A percentile compares a stretch with the other conserved stretches of the same genome.
Evolutionary conservation across 2,329 filamentous ascomycete genomes (phyloP).

Genomic region (Epichloe glyceriae): DNA sequence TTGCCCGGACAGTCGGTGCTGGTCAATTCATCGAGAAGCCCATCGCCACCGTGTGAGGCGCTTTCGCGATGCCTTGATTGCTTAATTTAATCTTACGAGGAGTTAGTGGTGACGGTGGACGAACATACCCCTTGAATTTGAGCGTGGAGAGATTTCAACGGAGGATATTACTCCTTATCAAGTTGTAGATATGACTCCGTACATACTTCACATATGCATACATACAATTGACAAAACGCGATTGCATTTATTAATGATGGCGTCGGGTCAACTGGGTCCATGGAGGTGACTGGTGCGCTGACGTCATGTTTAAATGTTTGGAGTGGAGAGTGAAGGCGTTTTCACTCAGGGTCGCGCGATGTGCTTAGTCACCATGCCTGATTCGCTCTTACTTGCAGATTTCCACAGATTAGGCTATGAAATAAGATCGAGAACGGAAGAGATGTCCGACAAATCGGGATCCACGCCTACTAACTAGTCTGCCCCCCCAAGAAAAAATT

Average conservation of each 20-base stretch:
- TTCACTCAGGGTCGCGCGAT: too few species aligned
- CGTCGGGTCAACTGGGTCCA: too few species aligned
- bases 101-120: neutral
- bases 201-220: neutral
- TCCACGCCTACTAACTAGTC: too few species aligned
- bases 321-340: too few species aligned
- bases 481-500: neutral
- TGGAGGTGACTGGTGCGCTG: too few species aligned
- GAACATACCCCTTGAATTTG: conserved; percentile 1
- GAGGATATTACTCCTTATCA: neutral
- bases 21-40: conserved; percentile 20
- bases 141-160: neutral
- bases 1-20: conserved; percentile 33
- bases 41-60: conserved; percentile 2
- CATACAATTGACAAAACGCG: neutral
- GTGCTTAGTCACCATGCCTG: too few species aligned
- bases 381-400: too few species aligned
- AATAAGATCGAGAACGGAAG: too few species aligned
- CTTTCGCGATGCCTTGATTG: neutral
- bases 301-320: too few species aligned
- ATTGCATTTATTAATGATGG: too few species aligned
- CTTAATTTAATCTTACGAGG: neutral
- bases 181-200: neutral
- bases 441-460: too few species aligned
- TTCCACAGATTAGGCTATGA: too few species aligned